Base-by-base conservation (phyloP, 176 grass and related monocot species). In the Cenchrus purpureus region DNA sequence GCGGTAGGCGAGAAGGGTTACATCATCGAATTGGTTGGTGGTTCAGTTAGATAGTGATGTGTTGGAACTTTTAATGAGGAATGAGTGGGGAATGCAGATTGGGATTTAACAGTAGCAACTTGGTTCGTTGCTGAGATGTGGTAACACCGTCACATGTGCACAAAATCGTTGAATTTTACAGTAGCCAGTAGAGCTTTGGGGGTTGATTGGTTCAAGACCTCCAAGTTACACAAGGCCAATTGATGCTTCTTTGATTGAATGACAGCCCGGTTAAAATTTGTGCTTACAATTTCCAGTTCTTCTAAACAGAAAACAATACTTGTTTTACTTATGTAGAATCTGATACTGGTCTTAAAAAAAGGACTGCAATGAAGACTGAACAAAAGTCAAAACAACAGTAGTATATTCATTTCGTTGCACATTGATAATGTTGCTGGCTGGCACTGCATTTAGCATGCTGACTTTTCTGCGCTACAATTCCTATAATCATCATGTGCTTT, bases 391-490 rank as follows among this genome's bases (percentile, higher is more conserved):
- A 80, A 16, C 53, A 55, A 1, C 64, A 65, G 37, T 82, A 58
- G 34, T 42, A 66, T 25, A 53, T 76, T 85, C 22, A 7, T 68
- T 54, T 68, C 25, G 2, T 83, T 52, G 71, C 34, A 85, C 19
- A 20, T 70, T 82, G 10, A 10, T 72, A 53, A 48, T 86, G 65
- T 3, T 72, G 22, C 63, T 34, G 28, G 49, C 68, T 83, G 52
- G 37, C 80, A 62, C 80, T 87, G 51, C 80, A 28, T 71, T 62
- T 51, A 72, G 88, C 65, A 57, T 90, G 25, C 45, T 31, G 32
- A 71, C 22, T 81, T 65, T 77, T 63, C 19, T 70, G 22, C 2
- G 1, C 45, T 54, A 51, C 55, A 85, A 53, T 62, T 86, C 25
- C 65, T 70, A 80, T 70, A 80, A 62, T 43, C 28, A 11, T 8